Conservation (phyloP, 768 basidiomycete genomes). For the Naganishia vaughanmartiniae region DNA sequence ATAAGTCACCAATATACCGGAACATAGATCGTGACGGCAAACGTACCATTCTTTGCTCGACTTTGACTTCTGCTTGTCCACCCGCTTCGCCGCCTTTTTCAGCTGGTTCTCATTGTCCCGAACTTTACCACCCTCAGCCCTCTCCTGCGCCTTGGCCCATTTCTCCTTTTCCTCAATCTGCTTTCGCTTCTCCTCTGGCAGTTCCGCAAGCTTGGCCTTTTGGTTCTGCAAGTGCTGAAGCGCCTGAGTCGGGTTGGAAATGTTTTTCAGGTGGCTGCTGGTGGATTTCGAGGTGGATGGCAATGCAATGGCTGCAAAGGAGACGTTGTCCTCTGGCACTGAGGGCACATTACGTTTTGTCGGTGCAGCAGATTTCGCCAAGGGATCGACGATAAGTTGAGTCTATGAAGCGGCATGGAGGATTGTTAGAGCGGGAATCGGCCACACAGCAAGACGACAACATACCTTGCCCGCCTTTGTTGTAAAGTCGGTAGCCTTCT, state of each 20-base stretch:
- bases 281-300: constrained; percentile 47
- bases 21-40: constrained; percentile 6
- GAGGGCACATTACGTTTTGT: constrained; percentile 31
- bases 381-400: constrained; percentile 45
- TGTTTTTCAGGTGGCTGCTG: constrained; percentile 64
- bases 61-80: constrained; percentile 84
- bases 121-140: constrained; percentile 86
- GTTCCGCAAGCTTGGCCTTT: constrained; percentile 69
- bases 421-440: too few relatives aligned
- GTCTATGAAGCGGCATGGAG: constrained; percentile 34
- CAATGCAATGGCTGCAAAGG: constrained; percentile 66
- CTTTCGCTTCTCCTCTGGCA: constrained; percentile 82
- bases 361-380: constrained; percentile 27
- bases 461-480: constrained; percentile 46
- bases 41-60: constrained; percentile 80
- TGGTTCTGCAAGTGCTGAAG: constrained; percentile 73
- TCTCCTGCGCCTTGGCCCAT: constrained; percentile 85
- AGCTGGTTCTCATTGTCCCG: constrained; percentile 76
- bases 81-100: constrained; percentile 89
- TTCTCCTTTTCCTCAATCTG: constrained; percentile 74
- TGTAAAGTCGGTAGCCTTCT: constrained; percentile 32
- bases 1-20: background rate
- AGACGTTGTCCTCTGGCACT: constrained; percentile 58
- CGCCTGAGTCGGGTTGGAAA: constrained; percentile 77
- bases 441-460: background rate